Base-by-base conservation (phyloP, 768 basidiomycete genomes). In the Serendipita indica region DNA sequence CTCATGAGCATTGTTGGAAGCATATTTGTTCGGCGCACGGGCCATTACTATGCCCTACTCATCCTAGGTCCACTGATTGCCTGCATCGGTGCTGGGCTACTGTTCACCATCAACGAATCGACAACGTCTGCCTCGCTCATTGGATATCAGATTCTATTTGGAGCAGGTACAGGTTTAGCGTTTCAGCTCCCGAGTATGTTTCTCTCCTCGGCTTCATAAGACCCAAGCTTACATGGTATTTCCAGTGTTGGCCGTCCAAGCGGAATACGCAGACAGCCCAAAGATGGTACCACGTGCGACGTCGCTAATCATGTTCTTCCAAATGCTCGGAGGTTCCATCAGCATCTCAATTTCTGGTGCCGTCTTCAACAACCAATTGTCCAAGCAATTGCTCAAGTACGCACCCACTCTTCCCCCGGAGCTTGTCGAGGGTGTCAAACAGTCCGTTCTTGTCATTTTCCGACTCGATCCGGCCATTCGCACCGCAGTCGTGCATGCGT, bases 71-170 rank as follows among this genome's bases (percentile, higher is more conserved):
- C 72, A 0, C 62, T 67, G 39, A 49, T 72, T 34, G 60, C 64
- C 16, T 62, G 65, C 22, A 63, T 71, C 56, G 72, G 69, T 35
- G 66, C 67, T 33, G 71, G 71, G 28, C 62, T 72, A 7, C 61
- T 71, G 58, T 71, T 66, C 64, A 70, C 70, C 18, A 52, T 71
- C 46, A 62, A 65, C 45, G 61, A 62, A 3, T 10, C 61, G 34
- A 68, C 66, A 13, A 45, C 57, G 18, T 33, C 56, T 27, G 22
- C 62, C 0, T 52, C 65, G 57, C 62, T 72, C 34, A 64, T 69
- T 49, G 72, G 72, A 1, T 72, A 61, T 64, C 72, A 73, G 61
- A 70, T 73, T 60, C 64, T 74, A 12, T 62, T 66, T 28, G 73
- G 72, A 13, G 62, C 70, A 37, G 73, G 72, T 18, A 64, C 72